Evolutionary conservation across 2,329 filamentous ascomycete genomes (phyloP).

Genomic region (Chrysoporthe puriensis): DNA sequence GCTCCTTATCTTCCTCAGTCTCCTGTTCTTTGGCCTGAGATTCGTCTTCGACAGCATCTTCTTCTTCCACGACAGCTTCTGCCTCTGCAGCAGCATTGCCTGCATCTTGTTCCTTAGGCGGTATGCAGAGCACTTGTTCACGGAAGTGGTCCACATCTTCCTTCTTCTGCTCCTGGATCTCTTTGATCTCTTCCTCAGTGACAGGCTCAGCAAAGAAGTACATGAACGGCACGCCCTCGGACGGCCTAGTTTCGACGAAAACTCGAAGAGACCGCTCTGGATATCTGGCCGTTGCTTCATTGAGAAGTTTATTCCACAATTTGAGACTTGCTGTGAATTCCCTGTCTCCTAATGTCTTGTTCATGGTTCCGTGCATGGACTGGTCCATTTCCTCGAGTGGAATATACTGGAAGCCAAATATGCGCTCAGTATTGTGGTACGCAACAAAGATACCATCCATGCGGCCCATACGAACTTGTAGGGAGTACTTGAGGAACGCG

Average conservation of each 20-base stretch:
- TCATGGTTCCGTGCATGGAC: slow-evolving; percentile 78
- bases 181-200: slow-evolving; percentile 68
- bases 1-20: slow-evolving; percentile 29
- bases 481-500: slow-evolving; percentile 93
- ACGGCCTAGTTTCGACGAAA: slow-evolving; percentile 76
- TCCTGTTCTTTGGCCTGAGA: slow-evolving; percentile 31
- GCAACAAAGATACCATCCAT: slow-evolving; percentile 99
- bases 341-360: slow-evolving; percentile 70
- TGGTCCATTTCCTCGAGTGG: slow-evolving; percentile 84
- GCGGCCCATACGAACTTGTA: slow-evolving; percentile 94
- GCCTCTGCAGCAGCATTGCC: slow-evolving; percentile 31
- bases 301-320: slow-evolving; percentile 77
- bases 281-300: slow-evolving; percentile 74
- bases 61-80: slow-evolving; percentile 28
- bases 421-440: slow-evolving; percentile 90
- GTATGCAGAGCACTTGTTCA: slow-evolving; percentile 59
- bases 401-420: slow-evolving; percentile 98
- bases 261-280: slow-evolving; percentile 77
- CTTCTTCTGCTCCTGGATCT: slow-evolving; percentile 71
- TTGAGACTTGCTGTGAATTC: slow-evolving; percentile 85
- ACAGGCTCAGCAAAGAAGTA: slow-evolving; percentile 92
- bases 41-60: slow-evolving; percentile 37
- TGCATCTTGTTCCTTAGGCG: slow-evolving; percentile 34
- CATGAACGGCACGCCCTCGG: slow-evolving; percentile 65
- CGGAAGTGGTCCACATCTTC: slow-evolving; percentile 72